Evolutionary conservation across 2,329 filamentous ascomycete genomes (phyloP).

Genomic region (Hyphodiscus sp.): DNA sequence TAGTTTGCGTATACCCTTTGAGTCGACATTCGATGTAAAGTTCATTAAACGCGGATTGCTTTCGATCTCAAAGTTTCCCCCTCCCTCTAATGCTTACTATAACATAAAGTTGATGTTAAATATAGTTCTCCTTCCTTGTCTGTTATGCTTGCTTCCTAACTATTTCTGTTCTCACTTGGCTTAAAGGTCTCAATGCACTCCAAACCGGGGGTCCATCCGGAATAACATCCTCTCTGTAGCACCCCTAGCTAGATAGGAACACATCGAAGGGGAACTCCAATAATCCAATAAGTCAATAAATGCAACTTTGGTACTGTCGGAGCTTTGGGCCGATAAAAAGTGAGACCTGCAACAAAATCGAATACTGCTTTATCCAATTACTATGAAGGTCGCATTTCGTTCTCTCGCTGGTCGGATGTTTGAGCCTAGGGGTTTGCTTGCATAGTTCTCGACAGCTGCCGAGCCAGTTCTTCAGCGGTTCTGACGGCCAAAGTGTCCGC

Average conservation of each 20-base stretch:
- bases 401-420: not conserved
- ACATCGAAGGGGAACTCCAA: not conserved
- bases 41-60: not conserved
- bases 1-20: constrained; percentile 1
- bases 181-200: too few relatives aligned
- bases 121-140: too few relatives aligned
- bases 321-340: not conserved
- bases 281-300: not conserved
- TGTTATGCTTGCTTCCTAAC: too few relatives aligned
- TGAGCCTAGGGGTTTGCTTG: too few relatives aligned
- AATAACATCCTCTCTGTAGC: too few relatives aligned
- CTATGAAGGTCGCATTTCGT: not conserved
- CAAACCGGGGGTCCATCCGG: too few relatives aligned
- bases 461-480: too few relatives aligned
- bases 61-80: not conserved
- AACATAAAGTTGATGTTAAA: too few relatives aligned
- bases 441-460: not conserved
- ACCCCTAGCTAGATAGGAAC: not conserved
- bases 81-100: not conserved
- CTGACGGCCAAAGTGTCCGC: too few relatives aligned
- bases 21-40: not conserved
- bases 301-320: not conserved
- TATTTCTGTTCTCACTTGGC: too few relatives aligned
- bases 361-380: not conserved
- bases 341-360: not conserved